These are phyloP conservation scores for Simplicillium sp. DNA, from an alignment of 2,329 filamentous ascomycete genomes.

Conservation along the genomic window DNA sequence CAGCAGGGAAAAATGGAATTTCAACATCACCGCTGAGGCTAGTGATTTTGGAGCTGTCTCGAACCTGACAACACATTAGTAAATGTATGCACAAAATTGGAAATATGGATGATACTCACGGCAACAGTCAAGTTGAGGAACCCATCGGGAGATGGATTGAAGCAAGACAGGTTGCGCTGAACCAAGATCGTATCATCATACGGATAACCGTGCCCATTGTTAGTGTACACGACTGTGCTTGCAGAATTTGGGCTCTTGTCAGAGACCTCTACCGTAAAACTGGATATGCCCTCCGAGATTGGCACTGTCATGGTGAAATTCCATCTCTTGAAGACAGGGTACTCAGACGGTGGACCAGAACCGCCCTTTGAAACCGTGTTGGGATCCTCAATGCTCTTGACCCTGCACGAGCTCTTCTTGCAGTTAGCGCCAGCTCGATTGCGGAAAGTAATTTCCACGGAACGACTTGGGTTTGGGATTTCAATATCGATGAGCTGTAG, in stretches of 20 bases:
- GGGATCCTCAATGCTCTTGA: conserved; percentile 4
- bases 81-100: background rate
- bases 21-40: background rate
- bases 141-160: background rate
- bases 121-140: background rate
- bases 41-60: background rate
- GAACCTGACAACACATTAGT: background rate
- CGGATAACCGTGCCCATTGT: background rate
- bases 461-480: conserved; percentile 9
- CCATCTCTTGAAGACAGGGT: conserved; percentile 14
- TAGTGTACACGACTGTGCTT: background rate
- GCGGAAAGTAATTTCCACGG: conserved; percentile 14
- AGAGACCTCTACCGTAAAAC: conserved; percentile 14
- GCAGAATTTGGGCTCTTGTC: background rate
- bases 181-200: background rate
- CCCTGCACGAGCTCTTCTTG: conserved; percentile 9
- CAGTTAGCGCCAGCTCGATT: conserved; percentile 6
- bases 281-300: conserved; percentile 11
- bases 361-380: too few relatives aligned
- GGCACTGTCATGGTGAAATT: conserved; percentile 14
- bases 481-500: too few relatives aligned
- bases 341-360: too few relatives aligned
- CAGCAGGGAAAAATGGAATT: background rate
- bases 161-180: background rate
- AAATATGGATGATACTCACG: background rate